These are phyloP conservation scores for Phytophthora pistaciae DNA, from an alignment of 352 stramenopile species.

Conservation along the genomic window DNA sequence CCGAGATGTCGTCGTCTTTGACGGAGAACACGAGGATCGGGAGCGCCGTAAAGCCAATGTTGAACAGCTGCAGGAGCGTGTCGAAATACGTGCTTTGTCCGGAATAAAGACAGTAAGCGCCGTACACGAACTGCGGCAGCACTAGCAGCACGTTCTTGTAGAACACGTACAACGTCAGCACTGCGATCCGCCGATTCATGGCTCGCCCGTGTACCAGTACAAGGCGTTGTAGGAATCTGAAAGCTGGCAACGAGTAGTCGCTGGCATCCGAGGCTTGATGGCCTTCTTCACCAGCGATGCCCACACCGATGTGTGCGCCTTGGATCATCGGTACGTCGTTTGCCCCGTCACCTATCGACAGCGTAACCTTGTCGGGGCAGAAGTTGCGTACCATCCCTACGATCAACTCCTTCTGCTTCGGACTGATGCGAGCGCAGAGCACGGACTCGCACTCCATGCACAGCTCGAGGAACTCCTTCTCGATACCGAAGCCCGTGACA, in stretches of 20 bases:
- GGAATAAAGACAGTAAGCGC: slow-evolving; percentile 76
- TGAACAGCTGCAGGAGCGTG: slow-evolving; percentile 79
- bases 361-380: slow-evolving; percentile 63
- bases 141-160: slow-evolving; percentile 90
- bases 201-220: slow-evolving; percentile 88
- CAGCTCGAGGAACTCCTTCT: slow-evolving; percentile 55
- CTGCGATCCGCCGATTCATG: slow-evolving; percentile 74
- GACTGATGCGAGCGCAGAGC: slow-evolving; percentile 96
- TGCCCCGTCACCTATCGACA: slow-evolving; percentile 91
- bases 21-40: slow-evolving; percentile 75
- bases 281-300: slow-evolving; percentile 70
- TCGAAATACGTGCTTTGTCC: slow-evolving; percentile 86
- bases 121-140: slow-evolving; percentile 83
- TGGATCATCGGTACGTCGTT: slow-evolving; percentile 96
- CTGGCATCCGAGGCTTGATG: slow-evolving; percentile 90
- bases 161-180: slow-evolving; percentile 88
- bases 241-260: slow-evolving; percentile 92
- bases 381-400: slow-evolving; percentile 91
- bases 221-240: slow-evolving; percentile 86
- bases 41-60: slow-evolving; percentile 83
- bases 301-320: slow-evolving; percentile 70
- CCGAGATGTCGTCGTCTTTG: slow-evolving; percentile 64
- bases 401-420: slow-evolving; percentile 97
- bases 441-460: slow-evolving; percentile 93
- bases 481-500: slow-evolving; percentile 42